Evolutionary conservation across 2,329 filamentous ascomycete species (phyloP).

Genomic region (Botrytis medusae): DNA sequence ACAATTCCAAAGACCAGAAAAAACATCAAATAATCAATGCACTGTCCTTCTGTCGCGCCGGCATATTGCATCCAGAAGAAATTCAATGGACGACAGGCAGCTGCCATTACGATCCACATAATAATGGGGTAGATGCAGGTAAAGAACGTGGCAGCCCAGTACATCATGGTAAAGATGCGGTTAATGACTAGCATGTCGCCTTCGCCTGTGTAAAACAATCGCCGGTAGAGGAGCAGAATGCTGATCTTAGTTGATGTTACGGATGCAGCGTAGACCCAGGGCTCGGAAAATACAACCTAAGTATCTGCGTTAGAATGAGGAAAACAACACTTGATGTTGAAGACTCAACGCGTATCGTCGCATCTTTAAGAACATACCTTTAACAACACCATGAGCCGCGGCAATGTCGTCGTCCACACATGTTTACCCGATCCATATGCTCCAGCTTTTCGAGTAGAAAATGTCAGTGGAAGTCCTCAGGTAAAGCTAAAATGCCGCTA

Average conservation of each 20-base stretch:
- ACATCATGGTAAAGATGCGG: constrained; percentile 12
- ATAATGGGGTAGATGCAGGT: constrained; percentile 12
- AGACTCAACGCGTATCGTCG: background rate
- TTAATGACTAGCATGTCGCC: constrained; percentile 5
- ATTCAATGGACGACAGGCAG: constrained; percentile 2
- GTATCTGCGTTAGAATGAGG: constrained; percentile 1
- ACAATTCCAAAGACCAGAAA: constrained; percentile 12
- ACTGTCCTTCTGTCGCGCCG: constrained; percentile 4
- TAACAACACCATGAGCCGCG: constrained; percentile 6
- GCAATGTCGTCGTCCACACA: constrained; percentile 17
- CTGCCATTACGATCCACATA: constrained; percentile 15
- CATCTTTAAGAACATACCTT: constrained; percentile 7
- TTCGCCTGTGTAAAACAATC: constrained; percentile 10
- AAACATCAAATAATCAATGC: background rate
- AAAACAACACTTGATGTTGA: background rate
- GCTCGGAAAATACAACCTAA: constrained; percentile 13
- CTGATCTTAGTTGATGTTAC: constrained; percentile 19
- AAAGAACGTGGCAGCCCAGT: constrained; percentile 6
- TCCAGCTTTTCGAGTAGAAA: constrained; percentile 11
- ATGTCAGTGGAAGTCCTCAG: constrained; percentile 1
- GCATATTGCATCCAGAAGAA: constrained; percentile 12
- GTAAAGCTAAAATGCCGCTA: background rate
- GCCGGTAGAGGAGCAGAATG: constrained; percentile 12
- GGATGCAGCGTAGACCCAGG: constrained; percentile 16
- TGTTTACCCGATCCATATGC: constrained; percentile 10